phyloP scores from a whole-genome alignment of 169 alveolate species.

The Neospora caninum region DNA sequence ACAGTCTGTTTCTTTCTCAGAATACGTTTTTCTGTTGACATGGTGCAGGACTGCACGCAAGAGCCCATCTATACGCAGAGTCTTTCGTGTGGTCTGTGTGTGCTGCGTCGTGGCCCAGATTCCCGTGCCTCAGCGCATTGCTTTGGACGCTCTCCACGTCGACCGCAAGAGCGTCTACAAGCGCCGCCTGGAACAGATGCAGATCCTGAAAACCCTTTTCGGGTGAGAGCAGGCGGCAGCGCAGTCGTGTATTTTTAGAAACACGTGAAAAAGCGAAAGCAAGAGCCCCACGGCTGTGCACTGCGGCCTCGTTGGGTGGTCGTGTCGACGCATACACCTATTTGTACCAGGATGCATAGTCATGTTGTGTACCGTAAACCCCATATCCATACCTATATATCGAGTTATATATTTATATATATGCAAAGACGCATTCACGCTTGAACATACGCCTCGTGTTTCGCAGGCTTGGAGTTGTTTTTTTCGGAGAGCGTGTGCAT shows the following conservation, averaged over 20 bases:
- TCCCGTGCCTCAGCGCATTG: slow-evolving; percentile 61
- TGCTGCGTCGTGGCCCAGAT: slow-evolving; percentile 20
- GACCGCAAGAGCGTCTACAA: slow-evolving; percentile 68
- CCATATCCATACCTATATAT: not conserved
- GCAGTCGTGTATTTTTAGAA: not conserved
- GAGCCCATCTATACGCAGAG: not conserved
- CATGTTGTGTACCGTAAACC: not conserved
- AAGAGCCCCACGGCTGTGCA: no score
- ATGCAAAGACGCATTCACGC: no score
- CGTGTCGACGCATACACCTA: not conserved
- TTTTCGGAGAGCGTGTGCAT: no score
- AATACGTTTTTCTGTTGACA: not conserved
- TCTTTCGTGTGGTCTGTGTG: not conserved
- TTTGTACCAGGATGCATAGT: not conserved
- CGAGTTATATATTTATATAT: no score
- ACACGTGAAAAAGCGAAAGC: no score
- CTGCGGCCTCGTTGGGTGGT: no score
- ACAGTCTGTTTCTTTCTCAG: no score
- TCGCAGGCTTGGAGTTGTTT: no score
- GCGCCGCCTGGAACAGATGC: slow-evolving; percentile 64
- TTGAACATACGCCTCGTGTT: no score
- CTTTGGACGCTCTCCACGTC: slow-evolving; percentile 57
- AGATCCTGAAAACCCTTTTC: slow-evolving; percentile 40
- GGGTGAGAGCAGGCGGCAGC: slow-evolving; percentile 23
- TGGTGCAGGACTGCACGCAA: not conserved